Evolutionary conservation across 768 basidiomycete genomes (phyloP).

Genomic region (Boletus barrowsii): DNA sequence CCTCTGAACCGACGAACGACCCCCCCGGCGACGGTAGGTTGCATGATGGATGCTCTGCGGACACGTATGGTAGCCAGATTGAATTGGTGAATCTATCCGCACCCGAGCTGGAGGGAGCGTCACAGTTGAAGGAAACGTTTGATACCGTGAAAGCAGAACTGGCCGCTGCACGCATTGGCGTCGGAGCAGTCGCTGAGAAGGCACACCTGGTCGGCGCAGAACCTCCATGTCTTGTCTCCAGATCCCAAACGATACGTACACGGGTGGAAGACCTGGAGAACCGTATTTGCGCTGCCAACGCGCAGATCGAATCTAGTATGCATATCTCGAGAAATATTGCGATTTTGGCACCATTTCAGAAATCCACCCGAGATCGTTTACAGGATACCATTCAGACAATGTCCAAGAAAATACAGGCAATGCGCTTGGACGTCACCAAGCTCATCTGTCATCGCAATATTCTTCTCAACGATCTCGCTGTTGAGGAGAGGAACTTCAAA

Average conservation of each 20-base stretch:
- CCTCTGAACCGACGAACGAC: constrained; percentile 37
- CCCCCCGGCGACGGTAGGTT: constrained; percentile 25
- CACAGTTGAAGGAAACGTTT: constrained; percentile 78
- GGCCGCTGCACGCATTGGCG: constrained; percentile 47
- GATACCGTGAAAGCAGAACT: constrained; percentile 84
- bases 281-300: constrained; percentile 49
- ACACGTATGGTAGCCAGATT: constrained; percentile 23
- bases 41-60: constrained; percentile 28
- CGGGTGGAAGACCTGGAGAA: constrained; percentile 66
- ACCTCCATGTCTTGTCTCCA: constrained; percentile 36
- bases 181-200: constrained; percentile 25
- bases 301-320: constrained; percentile 64
- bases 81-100: constrained; percentile 36
- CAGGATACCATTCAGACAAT: constrained; percentile 55
- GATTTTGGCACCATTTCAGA: constrained; percentile 84
- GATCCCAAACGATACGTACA: constrained; percentile 53
- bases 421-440: constrained; percentile 72
- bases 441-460: constrained; percentile 74
- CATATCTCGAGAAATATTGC: constrained; percentile 78
- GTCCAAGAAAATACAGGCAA: constrained; percentile 60
- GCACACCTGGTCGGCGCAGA: constrained; percentile 22
- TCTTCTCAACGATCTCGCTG: constrained; percentile 69
- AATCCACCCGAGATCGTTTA: constrained; percentile 76
- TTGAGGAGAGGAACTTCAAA: constrained; percentile 65
- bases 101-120: constrained; percentile 57